phyloP scores from a whole-genome alignment of 2,329 filamentous ascomycete species.

The Colletotrichum melonis region DNA sequence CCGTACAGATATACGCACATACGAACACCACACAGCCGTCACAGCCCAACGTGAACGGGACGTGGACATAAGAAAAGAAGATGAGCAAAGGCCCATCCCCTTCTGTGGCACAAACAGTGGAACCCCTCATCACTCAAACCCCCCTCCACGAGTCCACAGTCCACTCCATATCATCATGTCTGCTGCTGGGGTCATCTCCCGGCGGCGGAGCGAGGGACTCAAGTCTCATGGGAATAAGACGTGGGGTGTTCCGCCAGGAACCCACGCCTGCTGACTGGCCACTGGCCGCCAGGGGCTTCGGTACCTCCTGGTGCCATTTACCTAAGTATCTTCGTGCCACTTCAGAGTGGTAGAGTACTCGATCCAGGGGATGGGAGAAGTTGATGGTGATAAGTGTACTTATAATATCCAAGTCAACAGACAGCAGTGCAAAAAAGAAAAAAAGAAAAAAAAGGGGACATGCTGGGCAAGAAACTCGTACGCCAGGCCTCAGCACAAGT shows the following conservation, averaged over 20 bases:
- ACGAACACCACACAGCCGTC: slow-evolving; percentile 1
- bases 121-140: not conserved
- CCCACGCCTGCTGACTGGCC: slow-evolving; percentile 21
- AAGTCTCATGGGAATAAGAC: not conserved
- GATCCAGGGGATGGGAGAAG: slow-evolving; percentile 1
- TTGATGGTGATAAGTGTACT: not conserved
- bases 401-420: not conserved
- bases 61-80: not conserved
- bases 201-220: not conserved
- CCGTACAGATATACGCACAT: not conserved
- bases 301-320: not conserved
- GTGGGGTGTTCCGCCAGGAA: slow-evolving; percentile 9
- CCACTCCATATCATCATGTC: not conserved
- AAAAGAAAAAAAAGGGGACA: not conserved
- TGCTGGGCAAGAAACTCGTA: not conserved
- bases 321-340: not conserved
- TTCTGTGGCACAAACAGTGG: slow-evolving; percentile 31
- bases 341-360: not conserved
- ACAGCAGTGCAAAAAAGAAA: not conserved
- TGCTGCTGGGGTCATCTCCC: slow-evolving; percentile 1
- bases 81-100: slow-evolving; percentile 1
- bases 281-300: slow-evolving; percentile 9
- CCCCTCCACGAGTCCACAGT: not conserved
- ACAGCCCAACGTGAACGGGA: slow-evolving; percentile 6
- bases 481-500: not conserved